Base-by-base conservation (phyloP, 1,284 basidiomycete species). In the Sanghuangporus sanghuang region DNA sequence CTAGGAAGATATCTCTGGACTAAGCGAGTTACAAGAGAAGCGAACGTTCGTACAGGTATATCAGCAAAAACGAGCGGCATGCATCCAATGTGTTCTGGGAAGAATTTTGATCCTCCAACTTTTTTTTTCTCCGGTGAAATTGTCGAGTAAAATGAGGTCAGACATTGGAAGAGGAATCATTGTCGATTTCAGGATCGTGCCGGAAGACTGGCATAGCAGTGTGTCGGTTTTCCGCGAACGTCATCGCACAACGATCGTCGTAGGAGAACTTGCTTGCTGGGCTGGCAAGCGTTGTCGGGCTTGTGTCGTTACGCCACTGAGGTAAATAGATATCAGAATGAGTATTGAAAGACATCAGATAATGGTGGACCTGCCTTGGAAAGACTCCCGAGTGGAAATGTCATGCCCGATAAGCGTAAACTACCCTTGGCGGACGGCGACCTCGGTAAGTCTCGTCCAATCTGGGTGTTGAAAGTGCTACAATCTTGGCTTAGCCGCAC, bases 401-500 rank as follows among this genome's bases (percentile, higher is more conserved):
- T 48, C 38, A 57, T 57, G 21, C 46, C 55, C 7, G 62, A 63
- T 38, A 63, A 32, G 16, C 62, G 39, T 0, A 63, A 38, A 36
- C 62, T 53, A 14, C 49, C 49, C 35, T 63, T 63, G 6, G 46
- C 39, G 7, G 40, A 39, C 2, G 36, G 53, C 23, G 53, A 60
- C 32, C 40, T 38, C 9, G 42, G 53, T 11, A 63, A 38, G 16
- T 59, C 48, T 44, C 49, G 32, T 11, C 62, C 62, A 48, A 53
- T 53, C 23, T 49, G 42, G 7, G 62, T 63, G 38, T 63, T 63
- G 62, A 63, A 63, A 6, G 62, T 52, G 2, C 56, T 52, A 38
- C 56, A 63, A 44, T 63, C 62, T 49, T 63, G 48, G 48, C 62
- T 63, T 16, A 63, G 53, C 27, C 62, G 35, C 44, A 63, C 49